Percentiles rank a stretch among this genome's conserved stretches.
Conservation (phyloP, 1,284 basidiomycete species). For the Pseudozyma sp. region DNA sequence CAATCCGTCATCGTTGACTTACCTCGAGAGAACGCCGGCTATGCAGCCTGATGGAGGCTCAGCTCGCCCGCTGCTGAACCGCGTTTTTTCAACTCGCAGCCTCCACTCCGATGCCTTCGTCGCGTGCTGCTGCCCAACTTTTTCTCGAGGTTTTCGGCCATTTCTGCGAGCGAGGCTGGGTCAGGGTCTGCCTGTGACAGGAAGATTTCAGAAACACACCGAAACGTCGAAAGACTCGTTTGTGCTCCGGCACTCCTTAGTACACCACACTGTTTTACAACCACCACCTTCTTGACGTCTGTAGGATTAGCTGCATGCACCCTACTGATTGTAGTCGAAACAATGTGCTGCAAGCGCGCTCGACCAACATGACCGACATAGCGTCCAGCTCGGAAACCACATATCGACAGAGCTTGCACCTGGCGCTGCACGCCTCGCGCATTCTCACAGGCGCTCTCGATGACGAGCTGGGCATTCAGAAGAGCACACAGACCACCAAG, state of each 20-base stretch:
- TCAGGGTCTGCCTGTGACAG: background rate
- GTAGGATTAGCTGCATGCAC: background rate
- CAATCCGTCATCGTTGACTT: background rate
- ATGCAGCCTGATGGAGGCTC: slow-evolving; percentile 2
- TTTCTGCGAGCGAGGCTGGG: too few relatives aligned
- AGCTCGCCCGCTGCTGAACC: background rate
- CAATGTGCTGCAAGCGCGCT: slow-evolving; percentile 4
- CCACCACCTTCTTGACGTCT: background rate
- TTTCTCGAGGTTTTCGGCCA: background rate
- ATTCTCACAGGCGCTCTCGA: slow-evolving; percentile 35
- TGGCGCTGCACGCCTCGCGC: slow-evolving; percentile 32
- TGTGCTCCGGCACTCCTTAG: background rate
- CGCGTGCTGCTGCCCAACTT: too few relatives aligned
- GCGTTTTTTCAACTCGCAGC: too few relatives aligned
- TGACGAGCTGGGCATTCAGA: slow-evolving; percentile 40
- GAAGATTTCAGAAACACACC: slow-evolving; percentile 26
- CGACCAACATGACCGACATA: slow-evolving; percentile 18
- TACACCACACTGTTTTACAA: background rate
- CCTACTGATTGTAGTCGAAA: background rate
- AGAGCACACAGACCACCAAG: slow-evolving; percentile 22
- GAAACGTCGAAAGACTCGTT: slow-evolving; percentile 6
- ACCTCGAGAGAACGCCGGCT: background rate
- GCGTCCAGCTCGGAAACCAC: slow-evolving; percentile 24
- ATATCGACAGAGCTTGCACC: slow-evolving; percentile 40
- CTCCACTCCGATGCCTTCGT: too few relatives aligned